Percentiles rank a stretch among this genome's conserved stretches.
phyloP scores from a whole-genome alignment of 495 filamentous ascomycete species.

The Podospora comata region DNA sequence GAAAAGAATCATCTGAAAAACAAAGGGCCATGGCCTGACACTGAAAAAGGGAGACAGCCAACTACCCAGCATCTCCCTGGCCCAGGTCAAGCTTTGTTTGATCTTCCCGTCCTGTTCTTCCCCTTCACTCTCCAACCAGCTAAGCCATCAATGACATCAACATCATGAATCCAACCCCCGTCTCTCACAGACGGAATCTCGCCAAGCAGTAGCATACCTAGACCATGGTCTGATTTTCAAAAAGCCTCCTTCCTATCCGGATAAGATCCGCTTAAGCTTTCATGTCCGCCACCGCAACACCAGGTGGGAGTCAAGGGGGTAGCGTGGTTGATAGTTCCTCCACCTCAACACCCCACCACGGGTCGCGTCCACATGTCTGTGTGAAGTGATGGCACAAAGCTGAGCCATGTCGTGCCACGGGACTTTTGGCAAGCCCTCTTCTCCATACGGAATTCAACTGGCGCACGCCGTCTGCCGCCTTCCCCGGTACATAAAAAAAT shows the following conservation, averaged over 20 bases:
- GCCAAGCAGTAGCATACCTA: background rate
- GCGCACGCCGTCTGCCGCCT: background rate
- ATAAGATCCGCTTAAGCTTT: background rate
- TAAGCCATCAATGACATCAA: background rate
- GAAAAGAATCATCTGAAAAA: too few species aligned
- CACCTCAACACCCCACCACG: background rate
- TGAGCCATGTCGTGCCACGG: constrained; percentile 1
- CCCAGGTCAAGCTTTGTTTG: background rate
- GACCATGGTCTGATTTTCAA: background rate
- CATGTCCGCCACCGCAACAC: background rate
- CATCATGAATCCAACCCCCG: background rate
- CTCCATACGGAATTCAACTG: background rate
- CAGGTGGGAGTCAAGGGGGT: background rate
- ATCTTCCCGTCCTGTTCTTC: background rate
- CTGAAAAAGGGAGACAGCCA: background rate
- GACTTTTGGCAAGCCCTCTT: background rate
- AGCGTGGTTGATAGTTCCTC: background rate
- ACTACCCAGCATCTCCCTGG: background rate
- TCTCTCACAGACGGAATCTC: background rate
- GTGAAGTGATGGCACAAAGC: background rate
- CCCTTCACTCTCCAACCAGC: background rate
- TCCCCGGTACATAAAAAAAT: background rate
- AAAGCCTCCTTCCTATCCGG: background rate
- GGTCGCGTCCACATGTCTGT: background rate
- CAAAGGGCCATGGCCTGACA: too few species aligned